These are phyloP conservation scores for Salvia sclarea DNA, from an alignment of 305 asterid species.

Conservation along the genomic window DNA sequence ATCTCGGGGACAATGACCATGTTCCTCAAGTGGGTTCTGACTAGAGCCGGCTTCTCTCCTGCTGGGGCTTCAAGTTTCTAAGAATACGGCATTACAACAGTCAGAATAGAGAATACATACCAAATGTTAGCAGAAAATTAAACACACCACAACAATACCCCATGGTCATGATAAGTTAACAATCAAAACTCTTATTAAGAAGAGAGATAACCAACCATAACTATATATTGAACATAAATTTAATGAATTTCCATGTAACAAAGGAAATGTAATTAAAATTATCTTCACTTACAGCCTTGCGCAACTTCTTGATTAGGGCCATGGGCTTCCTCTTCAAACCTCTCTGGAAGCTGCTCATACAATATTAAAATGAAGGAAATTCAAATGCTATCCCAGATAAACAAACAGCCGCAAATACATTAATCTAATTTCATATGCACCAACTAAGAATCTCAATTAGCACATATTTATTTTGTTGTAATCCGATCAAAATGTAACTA, in stretches of 20 bases:
- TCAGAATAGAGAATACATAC: neutral
- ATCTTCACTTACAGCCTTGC: conserved; percentile 65
- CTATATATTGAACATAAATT: too few species aligned
- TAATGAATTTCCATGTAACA: too few species aligned
- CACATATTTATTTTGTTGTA: too few species aligned
- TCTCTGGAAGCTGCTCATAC: conserved; percentile 60
- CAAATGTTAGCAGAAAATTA: neutral
- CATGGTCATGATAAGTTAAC: neutral
- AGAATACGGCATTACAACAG: neutral
- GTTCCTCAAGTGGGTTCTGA: conserved; percentile 76
- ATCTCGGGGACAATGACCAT: conserved; percentile 92
- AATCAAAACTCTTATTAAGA: too few species aligned
- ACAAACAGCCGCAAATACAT: neutral
- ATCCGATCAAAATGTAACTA: too few species aligned
- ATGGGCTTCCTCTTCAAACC: conserved; percentile 93
- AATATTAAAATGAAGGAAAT: neutral
- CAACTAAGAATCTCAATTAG: too few species aligned
- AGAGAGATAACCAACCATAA: too few species aligned
- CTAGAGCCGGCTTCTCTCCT: conserved; percentile 77
- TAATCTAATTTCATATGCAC: too few species aligned
- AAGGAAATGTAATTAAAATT: neutral
- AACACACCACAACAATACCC: neutral
- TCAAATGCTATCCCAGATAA: neutral
- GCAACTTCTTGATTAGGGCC: conserved; percentile 85
- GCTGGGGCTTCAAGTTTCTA: conserved; percentile 85